Evolutionary conservation across 2,329 filamentous ascomycete genomes (phyloP).

Genomic region (Colletotrichum somersetense): DNA sequence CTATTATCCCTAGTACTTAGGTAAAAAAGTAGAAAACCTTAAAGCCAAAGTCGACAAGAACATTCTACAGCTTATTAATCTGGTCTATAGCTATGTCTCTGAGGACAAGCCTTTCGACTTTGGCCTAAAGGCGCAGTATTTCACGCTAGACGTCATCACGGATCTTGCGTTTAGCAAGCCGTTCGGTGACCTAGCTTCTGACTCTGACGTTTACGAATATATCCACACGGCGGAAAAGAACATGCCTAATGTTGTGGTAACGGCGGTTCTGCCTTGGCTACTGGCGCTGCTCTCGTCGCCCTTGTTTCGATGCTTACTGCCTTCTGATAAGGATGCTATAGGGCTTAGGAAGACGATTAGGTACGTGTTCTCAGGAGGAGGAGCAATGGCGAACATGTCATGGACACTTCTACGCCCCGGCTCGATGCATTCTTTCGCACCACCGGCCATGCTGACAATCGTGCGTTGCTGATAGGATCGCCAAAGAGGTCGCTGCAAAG

Average conservation of each 20-base stretch:
- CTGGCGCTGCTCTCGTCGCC: constrained; percentile 56
- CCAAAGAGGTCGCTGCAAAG: constrained; percentile 59
- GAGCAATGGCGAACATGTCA: too few species aligned
- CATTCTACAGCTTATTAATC: too few species aligned
- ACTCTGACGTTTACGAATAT: constrained; percentile 62
- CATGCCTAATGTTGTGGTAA: constrained; percentile 58
- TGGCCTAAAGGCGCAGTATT: constrained; percentile 61
- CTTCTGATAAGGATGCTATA: constrained; percentile 53
- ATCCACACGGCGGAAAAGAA: constrained; percentile 58
- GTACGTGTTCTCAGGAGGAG: constrained; percentile 45
- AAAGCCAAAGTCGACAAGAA: too few species aligned
- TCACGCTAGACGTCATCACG: constrained; percentile 67
- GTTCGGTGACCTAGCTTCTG: constrained; percentile 60
- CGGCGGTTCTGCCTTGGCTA: constrained; percentile 57
- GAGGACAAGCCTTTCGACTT: constrained; percentile 61
- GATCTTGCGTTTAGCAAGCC: constrained; percentile 62
- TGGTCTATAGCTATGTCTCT: constrained; percentile 47
- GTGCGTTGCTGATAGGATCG: constrained; percentile 48
- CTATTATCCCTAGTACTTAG: too few species aligned
- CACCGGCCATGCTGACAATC: too few species aligned
- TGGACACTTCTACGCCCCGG: constrained; percentile 37
- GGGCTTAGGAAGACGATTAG: constrained; percentile 59
- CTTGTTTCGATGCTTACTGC: constrained; percentile 56
- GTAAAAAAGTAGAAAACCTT: too few species aligned
- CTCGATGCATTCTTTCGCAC: constrained; percentile 45